Percentiles rank a stretch among this genome's conserved stretches.
Evolutionary conservation across 2,329 filamentous ascomycete genomes (phyloP).

Genomic region (Monilinia fructicola): DNA sequence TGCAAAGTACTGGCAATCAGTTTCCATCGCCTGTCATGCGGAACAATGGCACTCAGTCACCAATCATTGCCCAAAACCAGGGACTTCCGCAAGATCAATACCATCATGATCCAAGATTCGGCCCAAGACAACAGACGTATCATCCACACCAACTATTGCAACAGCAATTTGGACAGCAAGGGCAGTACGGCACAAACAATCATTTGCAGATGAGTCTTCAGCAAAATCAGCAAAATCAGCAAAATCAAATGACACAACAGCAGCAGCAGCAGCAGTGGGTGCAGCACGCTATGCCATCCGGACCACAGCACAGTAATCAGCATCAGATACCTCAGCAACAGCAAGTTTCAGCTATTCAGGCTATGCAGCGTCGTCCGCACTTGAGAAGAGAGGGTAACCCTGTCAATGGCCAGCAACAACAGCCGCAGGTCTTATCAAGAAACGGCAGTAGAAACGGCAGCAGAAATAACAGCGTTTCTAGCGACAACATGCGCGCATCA

Average conservation of each 20-base stretch:
- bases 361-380: slow-evolving; percentile 27
- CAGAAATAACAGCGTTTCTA: slow-evolving; percentile 19
- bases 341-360: slow-evolving; percentile 25
- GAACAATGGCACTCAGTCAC: slow-evolving; percentile 4
- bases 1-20: slow-evolving; percentile 25
- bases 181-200: background rate
- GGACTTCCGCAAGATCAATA: slow-evolving; percentile 9
- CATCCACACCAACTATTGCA: slow-evolving; percentile 28
- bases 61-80: slow-evolving; percentile 1
- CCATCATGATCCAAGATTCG: background rate
- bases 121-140: slow-evolving; percentile 23
- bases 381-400: slow-evolving; percentile 24
- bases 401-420: slow-evolving; percentile 23
- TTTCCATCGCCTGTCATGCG: slow-evolving; percentile 8
- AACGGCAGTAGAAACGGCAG: slow-evolving; percentile 23
- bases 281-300: slow-evolving; percentile 21
- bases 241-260: slow-evolving; percentile 21
- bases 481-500: background rate
- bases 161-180: slow-evolving; percentile 1
- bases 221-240: slow-evolving; percentile 22
- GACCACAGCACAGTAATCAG: slow-evolving; percentile 3
- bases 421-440: slow-evolving; percentile 6
- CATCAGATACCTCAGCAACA: slow-evolving; percentile 23
- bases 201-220: slow-evolving; percentile 21
- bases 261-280: slow-evolving; percentile 22